These are phyloP conservation scores for Wickerhamomyces subpelliculosus DNA, from an alignment of 805 yeast genomes.

Conservation along the genomic window DNA sequence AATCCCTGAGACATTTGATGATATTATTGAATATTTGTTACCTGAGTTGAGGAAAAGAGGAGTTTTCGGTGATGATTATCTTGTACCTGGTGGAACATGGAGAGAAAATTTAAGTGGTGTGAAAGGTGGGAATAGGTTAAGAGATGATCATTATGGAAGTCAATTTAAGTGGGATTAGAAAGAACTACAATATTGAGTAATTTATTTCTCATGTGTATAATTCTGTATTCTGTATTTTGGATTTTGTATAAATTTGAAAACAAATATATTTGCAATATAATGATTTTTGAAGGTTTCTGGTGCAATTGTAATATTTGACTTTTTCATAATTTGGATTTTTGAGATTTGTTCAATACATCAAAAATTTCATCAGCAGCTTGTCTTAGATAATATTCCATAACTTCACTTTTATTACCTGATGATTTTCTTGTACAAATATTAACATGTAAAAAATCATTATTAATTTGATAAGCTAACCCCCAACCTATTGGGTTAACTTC, in stretches of 20 bases:
- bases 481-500: slow-evolving; percentile 92
- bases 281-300: no score
- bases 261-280: no score
- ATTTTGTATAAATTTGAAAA: neutral
- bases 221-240: no score
- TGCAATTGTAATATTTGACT: no score
- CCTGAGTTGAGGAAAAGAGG: slow-evolving; percentile 31
- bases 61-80: slow-evolving; percentile 28
- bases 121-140: slow-evolving; percentile 11
- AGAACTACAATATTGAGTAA: no score
- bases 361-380: slow-evolving; percentile 79
- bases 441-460: slow-evolving; percentile 76
- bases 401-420: slow-evolving; percentile 46
- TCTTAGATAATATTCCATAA: slow-evolving; percentile 60
- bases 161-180: slow-evolving; percentile 18
- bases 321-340: slow-evolving; percentile 12
- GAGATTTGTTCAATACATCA: slow-evolving; percentile 39
- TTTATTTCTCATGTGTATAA: no score
- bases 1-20: slow-evolving; percentile 31
- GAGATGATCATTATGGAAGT: slow-evolving; percentile 12
- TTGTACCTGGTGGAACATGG: slow-evolving; percentile 26
- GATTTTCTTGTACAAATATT: slow-evolving; percentile 73
- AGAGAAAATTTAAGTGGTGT: slow-evolving; percentile 26
- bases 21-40: slow-evolving; percentile 27
- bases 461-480: slow-evolving; percentile 91